phyloP scores from a whole-genome alignment of 805 yeast species.

The Barnettozyma populi region DNA sequence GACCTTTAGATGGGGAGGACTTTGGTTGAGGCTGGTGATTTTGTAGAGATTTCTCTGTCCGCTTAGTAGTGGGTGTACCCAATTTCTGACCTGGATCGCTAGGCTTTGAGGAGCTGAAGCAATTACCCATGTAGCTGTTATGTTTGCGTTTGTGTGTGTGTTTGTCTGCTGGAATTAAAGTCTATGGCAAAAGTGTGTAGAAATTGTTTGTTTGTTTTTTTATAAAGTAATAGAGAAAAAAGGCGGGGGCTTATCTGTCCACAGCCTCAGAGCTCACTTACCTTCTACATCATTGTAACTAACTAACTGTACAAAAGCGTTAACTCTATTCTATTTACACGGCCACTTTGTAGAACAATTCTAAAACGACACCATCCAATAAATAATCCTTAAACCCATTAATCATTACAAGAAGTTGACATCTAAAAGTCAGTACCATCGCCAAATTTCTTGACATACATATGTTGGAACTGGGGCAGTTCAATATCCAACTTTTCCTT shows the following conservation, averaged over 20 bases:
- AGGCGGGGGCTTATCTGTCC: background rate
- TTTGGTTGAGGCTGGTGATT: slow-evolving; percentile 1
- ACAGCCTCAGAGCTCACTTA: background rate
- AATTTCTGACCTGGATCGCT: background rate
- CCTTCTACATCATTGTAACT: background rate
- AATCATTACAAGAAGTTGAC: background rate
- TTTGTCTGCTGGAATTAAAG: background rate
- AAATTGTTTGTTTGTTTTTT: background rate
- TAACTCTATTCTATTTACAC: background rate
- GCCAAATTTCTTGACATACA: background rate
- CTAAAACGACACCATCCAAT: background rate
- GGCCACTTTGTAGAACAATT: background rate
- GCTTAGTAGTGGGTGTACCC: background rate
- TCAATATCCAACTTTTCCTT: slow-evolving; percentile 1
- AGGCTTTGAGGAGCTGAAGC: slow-evolving; percentile 3
- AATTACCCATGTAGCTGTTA: slow-evolving; percentile 1
- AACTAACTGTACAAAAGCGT: background rate
- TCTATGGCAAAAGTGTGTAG: background rate
- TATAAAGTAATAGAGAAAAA: no score
- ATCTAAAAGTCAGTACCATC: background rate
- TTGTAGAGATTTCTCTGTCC: background rate
- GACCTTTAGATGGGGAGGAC: slow-evolving; percentile 3
- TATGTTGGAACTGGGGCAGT: slow-evolving; percentile 4
- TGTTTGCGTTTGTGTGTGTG: no score
- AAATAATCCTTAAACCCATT: slow-evolving; percentile 1